phyloP scores from a whole-genome alignment of 129 eudicot genomes.

The Scalesia atractyloides region DNA sequence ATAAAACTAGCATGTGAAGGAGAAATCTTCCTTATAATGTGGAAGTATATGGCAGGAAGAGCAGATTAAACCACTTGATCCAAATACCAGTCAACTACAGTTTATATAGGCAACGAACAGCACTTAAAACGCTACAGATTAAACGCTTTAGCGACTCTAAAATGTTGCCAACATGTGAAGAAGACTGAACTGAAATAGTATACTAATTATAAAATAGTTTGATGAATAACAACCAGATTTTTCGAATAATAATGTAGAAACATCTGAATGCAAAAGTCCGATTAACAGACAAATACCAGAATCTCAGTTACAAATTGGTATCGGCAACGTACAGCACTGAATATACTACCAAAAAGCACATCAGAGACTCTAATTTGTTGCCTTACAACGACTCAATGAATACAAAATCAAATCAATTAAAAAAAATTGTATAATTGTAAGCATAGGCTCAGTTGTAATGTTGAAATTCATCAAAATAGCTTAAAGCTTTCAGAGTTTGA shows the following conservation, averaged over 20 bases:
- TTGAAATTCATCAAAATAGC: slow-evolving; percentile 45
- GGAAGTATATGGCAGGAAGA: slow-evolving; percentile 3
- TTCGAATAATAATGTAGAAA: too few species aligned
- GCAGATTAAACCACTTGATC: background rate
- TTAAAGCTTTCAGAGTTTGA: slow-evolving; percentile 60
- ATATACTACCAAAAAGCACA: slow-evolving; percentile 36
- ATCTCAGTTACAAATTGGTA: slow-evolving; percentile 43
- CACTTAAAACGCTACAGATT: slow-evolving; percentile 28
- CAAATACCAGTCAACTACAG: slow-evolving; percentile 24
- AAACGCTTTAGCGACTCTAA: slow-evolving; percentile 40
- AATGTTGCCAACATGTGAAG: slow-evolving; percentile 39
- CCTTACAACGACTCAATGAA: slow-evolving; percentile 23
- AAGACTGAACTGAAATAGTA: too few species aligned
- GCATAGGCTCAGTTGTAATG: slow-evolving; percentile 41
- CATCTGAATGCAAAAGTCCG: slow-evolving; percentile 57
- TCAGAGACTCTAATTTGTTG: slow-evolving; percentile 76
- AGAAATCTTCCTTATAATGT: too few species aligned
- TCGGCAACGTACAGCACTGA: slow-evolving; percentile 68
- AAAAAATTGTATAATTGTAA: background rate
- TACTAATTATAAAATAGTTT: too few species aligned
- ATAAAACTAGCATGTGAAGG: too few species aligned
- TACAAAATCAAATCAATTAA: background rate
- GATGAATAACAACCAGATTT: too few species aligned
- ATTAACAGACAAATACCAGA: slow-evolving; percentile 44
- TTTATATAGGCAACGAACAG: slow-evolving; percentile 35